Base-by-base conservation (phyloP, 192 early-diverging fungal species). In the Rhizoclosmatium globosum region DNA sequence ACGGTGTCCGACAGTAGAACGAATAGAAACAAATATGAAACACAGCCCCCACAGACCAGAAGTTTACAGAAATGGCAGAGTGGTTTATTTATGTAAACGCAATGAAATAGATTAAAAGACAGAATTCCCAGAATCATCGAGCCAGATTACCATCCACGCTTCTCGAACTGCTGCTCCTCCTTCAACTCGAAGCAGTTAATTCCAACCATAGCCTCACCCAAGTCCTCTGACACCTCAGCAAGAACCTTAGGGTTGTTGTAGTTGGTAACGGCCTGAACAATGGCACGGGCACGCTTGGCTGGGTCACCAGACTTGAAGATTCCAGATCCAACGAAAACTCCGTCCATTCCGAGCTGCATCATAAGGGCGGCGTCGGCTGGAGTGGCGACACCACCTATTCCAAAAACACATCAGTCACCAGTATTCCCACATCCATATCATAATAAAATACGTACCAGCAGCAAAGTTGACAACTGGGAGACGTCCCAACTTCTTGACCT, bases 331-430 rank as follows among this genome's bases (percentile, higher is more conserved):
- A 99, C 97, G 88, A 99, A 97, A 17, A 91, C 96, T 88, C 98
- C 98, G 86, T 98, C 96, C 86, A 96, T 95, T 53, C 98, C 98
- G 58, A 98, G 89, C 88, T 98, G 96, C 97, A 99, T 99, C 97
- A 99, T 98, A 76, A 99, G 78, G 13, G 96, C 98, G 64, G 97
- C 98, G 90, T 99, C 98, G 39, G 97, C 97, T 41, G 98, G 98
- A 47, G 98, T 99, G 21, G 98, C 97, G 78, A 98, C 90, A 85
- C 96, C 97, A 74, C 94, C 71, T 79, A 44, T n/a, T 38, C 41
- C 57, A 46, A 41, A 61, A 41, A 58, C 42, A 1, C 53, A 78
- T 15, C 11, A 31, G 38, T 17, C 38, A 60, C 17, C 31, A 47
- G 4, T 9, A 45, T 46, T 67, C 21, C 23, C 13, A 41, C 7